Percentiles rank a stretch among this genome's conserved stretches.
phyloP scores from a whole-genome alignment of 352 stramenopile genomes.

The Globisporangium nagaii region DNA sequence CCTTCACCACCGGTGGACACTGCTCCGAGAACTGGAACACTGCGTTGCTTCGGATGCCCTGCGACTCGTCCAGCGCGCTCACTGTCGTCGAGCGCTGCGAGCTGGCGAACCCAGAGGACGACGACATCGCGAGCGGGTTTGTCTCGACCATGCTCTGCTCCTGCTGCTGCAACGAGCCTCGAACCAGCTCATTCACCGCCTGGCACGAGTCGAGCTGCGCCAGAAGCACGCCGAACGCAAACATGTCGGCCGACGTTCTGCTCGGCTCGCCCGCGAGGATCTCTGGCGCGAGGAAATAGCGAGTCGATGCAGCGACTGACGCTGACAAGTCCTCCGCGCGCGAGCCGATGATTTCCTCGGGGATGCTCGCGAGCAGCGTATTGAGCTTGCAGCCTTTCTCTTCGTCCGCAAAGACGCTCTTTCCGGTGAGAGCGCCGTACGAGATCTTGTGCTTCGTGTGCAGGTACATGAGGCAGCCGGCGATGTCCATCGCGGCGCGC shows the following conservation, averaged over 20 bases:
- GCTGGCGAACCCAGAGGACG: conserved; percentile 18
- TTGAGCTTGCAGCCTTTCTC: conserved; percentile 77
- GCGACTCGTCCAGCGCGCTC: conserved; percentile 13
- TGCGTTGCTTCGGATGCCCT: conserved; percentile 36
- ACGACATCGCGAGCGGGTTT: conserved; percentile 21
- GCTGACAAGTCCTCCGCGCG: neutral
- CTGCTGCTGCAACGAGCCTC: conserved; percentile 46
- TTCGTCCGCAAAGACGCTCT: conserved; percentile 67
- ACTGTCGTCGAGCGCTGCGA: conserved; percentile 26
- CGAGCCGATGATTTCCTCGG: conserved; percentile 18
- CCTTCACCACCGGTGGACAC: conserved; percentile 45
- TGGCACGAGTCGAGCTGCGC: conserved; percentile 52
- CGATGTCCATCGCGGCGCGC: conserved; percentile 59
- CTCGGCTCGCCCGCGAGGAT: conserved; percentile 38
- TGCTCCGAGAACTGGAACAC: conserved; percentile 72
- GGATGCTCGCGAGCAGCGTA: conserved; percentile 58
- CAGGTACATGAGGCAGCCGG: conserved; percentile 67
- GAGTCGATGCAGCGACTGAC: conserved; percentile 12
- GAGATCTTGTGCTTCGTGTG: conserved; percentile 66
- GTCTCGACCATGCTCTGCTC: conserved; percentile 34
- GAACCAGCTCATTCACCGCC: conserved; percentile 60
- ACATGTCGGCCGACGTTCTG: conserved; percentile 60
- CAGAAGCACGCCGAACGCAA: conserved; percentile 65
- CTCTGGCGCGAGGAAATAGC: conserved; percentile 51
- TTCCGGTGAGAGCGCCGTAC: conserved; percentile 66